Evolutionary conservation across 305 asterid species (phyloP).

Genomic region (Solanum hybrid): DNA sequence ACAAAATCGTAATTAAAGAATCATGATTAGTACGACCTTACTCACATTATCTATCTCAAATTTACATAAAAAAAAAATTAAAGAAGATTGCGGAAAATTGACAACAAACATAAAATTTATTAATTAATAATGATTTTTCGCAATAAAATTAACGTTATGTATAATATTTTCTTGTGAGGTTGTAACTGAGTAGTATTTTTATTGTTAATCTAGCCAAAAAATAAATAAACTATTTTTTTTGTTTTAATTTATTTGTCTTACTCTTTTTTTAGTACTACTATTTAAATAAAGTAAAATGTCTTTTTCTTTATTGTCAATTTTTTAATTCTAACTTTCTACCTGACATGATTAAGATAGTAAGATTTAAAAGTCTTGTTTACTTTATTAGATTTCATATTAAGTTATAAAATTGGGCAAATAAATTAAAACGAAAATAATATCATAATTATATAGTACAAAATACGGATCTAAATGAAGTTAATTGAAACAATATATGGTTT

Average conservation of each 20-base stretch:
- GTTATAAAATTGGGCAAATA: not conserved
- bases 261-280: too few relatives aligned
- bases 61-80: rapidly evolving
- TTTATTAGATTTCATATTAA: not conserved
- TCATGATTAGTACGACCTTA: not conserved
- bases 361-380: not conserved
- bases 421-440: not conserved
- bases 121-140: too few relatives aligned
- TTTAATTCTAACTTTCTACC: rapidly evolving
- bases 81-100: rapidly evolving
- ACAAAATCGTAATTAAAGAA: not conserved
- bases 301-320: not conserved
- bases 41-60: not conserved
- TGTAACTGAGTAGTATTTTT: not conserved
- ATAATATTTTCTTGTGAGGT: not conserved
- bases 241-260: not conserved
- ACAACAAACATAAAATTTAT: not conserved
- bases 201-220: not conserved
- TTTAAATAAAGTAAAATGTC: too few relatives aligned
- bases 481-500: not conserved
- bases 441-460: not conserved
- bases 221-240: too few relatives aligned
- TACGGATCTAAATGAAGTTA: not conserved
- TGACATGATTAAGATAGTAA: not conserved
- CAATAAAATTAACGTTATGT: too few relatives aligned